Evolutionary conservation across 805 yeast genomes (phyloP).

Genomic region (Maudiozyma serrabonitensis): DNA sequence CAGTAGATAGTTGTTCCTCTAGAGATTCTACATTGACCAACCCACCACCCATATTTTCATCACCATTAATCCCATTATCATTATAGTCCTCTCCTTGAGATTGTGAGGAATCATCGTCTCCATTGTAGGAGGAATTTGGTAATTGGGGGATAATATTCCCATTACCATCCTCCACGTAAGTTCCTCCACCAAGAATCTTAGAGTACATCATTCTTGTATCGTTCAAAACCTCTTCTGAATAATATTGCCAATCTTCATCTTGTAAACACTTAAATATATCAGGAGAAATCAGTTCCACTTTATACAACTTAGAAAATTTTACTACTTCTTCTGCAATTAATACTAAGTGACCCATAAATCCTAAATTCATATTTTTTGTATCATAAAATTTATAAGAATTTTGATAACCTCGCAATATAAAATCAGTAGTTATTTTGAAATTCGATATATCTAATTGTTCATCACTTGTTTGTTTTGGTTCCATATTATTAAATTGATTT

Average conservation of each 20-base stretch:
- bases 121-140: slow-evolving; percentile 1
- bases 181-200: slow-evolving; percentile 27
- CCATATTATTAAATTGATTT: slow-evolving; percentile 2
- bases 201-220: slow-evolving; percentile 28
- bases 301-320: slow-evolving; percentile 49
- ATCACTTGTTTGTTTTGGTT: slow-evolving; percentile 31
- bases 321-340: slow-evolving; percentile 91
- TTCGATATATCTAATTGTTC: slow-evolving; percentile 12
- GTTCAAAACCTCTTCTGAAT: slow-evolving; percentile 23
- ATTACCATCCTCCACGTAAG: slow-evolving; percentile 20
- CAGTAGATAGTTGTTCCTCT: slow-evolving; percentile 20
- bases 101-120: neutral
- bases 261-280: slow-evolving; percentile 17
- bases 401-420: slow-evolving; percentile 52
- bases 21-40: slow-evolving; percentile 14
- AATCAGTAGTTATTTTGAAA: slow-evolving; percentile 46
- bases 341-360: slow-evolving; percentile 92
- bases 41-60: slow-evolving; percentile 6
- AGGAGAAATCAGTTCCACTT: slow-evolving; percentile 25
- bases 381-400: slow-evolving; percentile 52
- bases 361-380: slow-evolving; percentile 56
- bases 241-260: slow-evolving; percentile 21
- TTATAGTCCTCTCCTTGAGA: neutral
- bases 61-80: neutral
- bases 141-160: slow-evolving; percentile 18